Evolutionary conservation across 345 rosid genomes (phyloP).

Genomic region (Eucalyptus erythrocorys): DNA sequence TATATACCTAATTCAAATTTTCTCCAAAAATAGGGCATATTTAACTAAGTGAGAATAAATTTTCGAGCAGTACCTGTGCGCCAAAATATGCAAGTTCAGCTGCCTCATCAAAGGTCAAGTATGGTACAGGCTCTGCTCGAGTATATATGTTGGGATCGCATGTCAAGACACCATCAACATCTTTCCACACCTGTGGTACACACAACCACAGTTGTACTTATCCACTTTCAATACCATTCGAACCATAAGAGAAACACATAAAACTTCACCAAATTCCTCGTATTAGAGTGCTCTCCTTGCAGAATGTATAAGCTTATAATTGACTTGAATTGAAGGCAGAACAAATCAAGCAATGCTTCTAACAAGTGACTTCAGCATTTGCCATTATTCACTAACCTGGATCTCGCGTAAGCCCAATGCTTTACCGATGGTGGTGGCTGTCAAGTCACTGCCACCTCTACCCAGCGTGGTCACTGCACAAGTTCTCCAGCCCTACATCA

Average conservation of each 20-base stretch:
- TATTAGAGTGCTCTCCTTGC: not conserved
- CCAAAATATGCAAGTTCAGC: conserved; percentile 99
- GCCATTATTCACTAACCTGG: conserved; percentile 46
- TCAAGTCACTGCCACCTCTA: conserved; percentile 98
- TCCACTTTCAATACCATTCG: not conserved
- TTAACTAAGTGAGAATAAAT: not conserved
- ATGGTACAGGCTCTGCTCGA: conserved; percentile 73
- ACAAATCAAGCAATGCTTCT: not conserved
- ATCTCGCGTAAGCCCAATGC: conserved; percentile 89
- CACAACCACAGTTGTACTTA: not conserved
- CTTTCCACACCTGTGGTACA: conserved; percentile 87
- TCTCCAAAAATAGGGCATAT: not conserved
- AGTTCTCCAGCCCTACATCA: conserved; percentile 82
- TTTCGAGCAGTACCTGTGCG: conserved; percentile 53
- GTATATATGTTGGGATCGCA: conserved; percentile 90
- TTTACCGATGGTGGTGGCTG: conserved; percentile 97
- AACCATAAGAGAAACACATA: not conserved
- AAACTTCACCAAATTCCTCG: not conserved
- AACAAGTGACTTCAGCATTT: not conserved
- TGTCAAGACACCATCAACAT: conserved; percentile 98
- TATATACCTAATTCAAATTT: not conserved
- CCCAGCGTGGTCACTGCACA: conserved; percentile 92
- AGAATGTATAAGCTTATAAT: not conserved
- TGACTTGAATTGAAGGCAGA: not conserved
- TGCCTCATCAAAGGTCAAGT: conserved; percentile 92